A percentile compares a stretch with the other conserved stretches of the same genome.
Evolutionary conservation across 2,329 filamentous ascomycete species (phyloP).

Genomic region (Capronia coronata): DNA sequence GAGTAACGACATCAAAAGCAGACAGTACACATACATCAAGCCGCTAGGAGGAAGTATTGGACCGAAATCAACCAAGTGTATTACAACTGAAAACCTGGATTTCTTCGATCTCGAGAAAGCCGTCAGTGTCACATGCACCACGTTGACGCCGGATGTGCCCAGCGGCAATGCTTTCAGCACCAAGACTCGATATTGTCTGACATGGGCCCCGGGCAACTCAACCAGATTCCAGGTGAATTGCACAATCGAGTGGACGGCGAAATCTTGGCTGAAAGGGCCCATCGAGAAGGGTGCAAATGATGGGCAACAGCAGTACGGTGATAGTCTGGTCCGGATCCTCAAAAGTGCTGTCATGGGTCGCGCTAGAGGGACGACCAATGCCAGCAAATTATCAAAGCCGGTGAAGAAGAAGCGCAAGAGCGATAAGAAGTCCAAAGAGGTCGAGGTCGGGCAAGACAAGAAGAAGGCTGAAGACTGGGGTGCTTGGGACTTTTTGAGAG

Average conservation of each 20-base stretch:
- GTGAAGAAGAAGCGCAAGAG: slow-evolving; percentile 52
- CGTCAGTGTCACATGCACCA: slow-evolving; percentile 72
- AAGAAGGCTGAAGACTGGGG: slow-evolving; percentile 61
- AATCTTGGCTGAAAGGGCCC: slow-evolving; percentile 94
- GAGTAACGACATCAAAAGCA: slow-evolving; percentile 64
- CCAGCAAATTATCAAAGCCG: slow-evolving; percentile 45
- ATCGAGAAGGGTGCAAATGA: slow-evolving; percentile 95
- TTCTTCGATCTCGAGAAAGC: slow-evolving; percentile 79
- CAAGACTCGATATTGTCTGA: slow-evolving; percentile 91
- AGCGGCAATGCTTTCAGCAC: slow-evolving; percentile 85
- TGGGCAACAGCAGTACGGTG: slow-evolving; percentile 76
- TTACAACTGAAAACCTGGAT: slow-evolving; percentile 79
- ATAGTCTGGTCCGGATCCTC: slow-evolving; percentile 68
- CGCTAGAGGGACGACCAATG: slow-evolving; percentile 45
- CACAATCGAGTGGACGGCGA: slow-evolving; percentile 90
- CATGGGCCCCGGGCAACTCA: slow-evolving; percentile 80
- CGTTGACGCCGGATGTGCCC: slow-evolving; percentile 89
- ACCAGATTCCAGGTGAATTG: slow-evolving; percentile 85
- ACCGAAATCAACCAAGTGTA: slow-evolving; percentile 89
- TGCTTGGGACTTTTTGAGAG: slow-evolving; percentile 68
- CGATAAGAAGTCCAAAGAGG: slow-evolving; percentile 49
- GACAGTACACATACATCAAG: slow-evolving; percentile 84
- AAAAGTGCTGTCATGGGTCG: slow-evolving; percentile 66
- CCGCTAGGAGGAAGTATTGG: slow-evolving; percentile 78
- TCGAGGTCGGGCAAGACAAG: slow-evolving; percentile 39